Evolutionary conservation across 306 rosid genomes (phyloP).

Genomic region (Quercus mongolica): DNA sequence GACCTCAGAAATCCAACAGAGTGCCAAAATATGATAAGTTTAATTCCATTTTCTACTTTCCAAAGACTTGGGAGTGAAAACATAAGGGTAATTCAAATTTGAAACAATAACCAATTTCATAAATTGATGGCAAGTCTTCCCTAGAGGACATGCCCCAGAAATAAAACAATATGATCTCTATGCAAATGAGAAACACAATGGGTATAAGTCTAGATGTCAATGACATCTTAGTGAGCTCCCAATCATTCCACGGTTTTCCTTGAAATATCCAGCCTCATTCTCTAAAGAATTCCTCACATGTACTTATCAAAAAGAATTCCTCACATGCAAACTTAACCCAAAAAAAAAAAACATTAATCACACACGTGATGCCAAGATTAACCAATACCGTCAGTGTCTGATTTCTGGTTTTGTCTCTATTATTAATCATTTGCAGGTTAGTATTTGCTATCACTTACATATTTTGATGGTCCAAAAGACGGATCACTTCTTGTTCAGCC

Average conservation of each 20-base stretch:
- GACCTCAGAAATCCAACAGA: background rate
- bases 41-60: background rate
- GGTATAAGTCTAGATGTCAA: background rate
- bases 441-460: background rate
- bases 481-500: background rate
- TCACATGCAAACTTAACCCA: background rate
- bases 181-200: background rate
- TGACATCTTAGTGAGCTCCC: slow-evolving; percentile 2
- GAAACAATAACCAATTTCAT: background rate
- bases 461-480: background rate
- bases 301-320: background rate
- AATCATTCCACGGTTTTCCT: background rate
- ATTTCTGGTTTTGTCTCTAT: background rate
- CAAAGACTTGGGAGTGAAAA: background rate
- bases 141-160: background rate
- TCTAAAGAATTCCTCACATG: background rate
- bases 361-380: background rate
- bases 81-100: background rate
- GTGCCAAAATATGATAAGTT: background rate
- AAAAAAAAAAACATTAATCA: background rate
- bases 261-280: background rate
- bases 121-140: background rate
- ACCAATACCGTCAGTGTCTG: background rate
- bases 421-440: background rate
- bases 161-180: background rate